A percentile compares a stretch with the other conserved stretches of the same genome.
These are phyloP conservation scores for Chenopodium formosanum DNA, from an alignment of 148 eudicot species.

Conservation along the genomic window DNA sequence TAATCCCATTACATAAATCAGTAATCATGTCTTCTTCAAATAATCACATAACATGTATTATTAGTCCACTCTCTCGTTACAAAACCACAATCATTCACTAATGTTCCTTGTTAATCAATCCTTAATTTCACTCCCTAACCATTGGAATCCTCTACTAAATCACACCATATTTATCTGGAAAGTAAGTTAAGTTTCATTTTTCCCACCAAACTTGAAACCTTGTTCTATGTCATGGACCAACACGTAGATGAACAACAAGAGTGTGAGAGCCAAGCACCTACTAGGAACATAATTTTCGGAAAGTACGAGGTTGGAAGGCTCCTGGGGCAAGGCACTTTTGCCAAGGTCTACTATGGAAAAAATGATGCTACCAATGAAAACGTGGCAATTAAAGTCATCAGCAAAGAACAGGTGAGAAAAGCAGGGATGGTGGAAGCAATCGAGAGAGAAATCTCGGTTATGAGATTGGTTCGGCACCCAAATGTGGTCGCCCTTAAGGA, in stretches of 20 bases:
- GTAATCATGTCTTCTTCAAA: background rate
- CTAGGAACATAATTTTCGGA: constrained; percentile 40
- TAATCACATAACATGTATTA: too few relatives aligned
- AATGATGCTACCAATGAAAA: constrained; percentile 40
- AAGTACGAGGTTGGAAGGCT: constrained; percentile 66
- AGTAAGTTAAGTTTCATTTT: background rate
- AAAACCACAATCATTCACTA: background rate
- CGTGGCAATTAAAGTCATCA: constrained; percentile 66
- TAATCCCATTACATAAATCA: too few relatives aligned
- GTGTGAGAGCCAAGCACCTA: constrained; percentile 10
- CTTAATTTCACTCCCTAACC: constrained; percentile 5
- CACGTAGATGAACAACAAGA: background rate
- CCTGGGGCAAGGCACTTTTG: constrained; percentile 71
- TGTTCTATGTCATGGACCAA: constrained; percentile 19
- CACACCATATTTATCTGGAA: background rate
- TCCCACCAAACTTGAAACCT: background rate
- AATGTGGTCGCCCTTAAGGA: constrained; percentile 60
- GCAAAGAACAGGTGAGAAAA: constrained; percentile 57
- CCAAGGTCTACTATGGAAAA: constrained; percentile 55
- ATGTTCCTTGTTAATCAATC: constrained; percentile 10
- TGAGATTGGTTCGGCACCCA: constrained; percentile 60
- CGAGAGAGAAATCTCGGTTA: constrained; percentile 56
- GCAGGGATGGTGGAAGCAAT: constrained; percentile 57
- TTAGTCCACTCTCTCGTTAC: background rate
- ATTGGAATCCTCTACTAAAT: background rate